These are phyloP conservation scores for Pichia scutulata DNA, from an alignment of 805 yeast species.

Conservation along the genomic window DNA sequence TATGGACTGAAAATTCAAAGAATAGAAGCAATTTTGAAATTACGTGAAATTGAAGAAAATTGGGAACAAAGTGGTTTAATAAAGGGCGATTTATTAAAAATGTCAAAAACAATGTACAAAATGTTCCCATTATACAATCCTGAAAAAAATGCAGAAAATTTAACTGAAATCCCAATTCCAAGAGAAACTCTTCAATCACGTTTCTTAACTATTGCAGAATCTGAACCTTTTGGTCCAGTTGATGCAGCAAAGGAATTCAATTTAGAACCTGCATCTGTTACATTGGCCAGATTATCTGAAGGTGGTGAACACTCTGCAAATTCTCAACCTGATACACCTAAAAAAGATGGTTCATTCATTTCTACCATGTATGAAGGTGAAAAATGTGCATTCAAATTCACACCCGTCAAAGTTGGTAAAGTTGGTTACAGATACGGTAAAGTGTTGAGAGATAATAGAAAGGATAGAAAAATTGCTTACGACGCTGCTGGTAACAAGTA, in stretches of 20 bases:
- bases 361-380: conserved; percentile 66
- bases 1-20: conserved; percentile 79
- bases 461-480: conserved; percentile 68
- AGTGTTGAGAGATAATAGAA: conserved; percentile 80
- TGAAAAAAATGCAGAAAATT: conserved; percentile 51
- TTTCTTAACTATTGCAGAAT: conserved; percentile 84
- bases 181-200: conserved; percentile 72
- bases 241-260: conserved; percentile 85
- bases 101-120: conserved; percentile 57
- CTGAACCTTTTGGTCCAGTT: conserved; percentile 91
- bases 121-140: conserved; percentile 73
- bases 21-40: conserved; percentile 76
- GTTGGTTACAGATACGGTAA: conserved; percentile 94
- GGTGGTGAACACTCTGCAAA: conserved; percentile 44
- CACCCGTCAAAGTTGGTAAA: conserved; percentile 68
- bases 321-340: conserved; percentile 20
- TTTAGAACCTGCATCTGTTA: conserved; percentile 80
- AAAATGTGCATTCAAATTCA: conserved; percentile 63
- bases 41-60: conserved; percentile 56
- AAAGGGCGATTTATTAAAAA: conserved; percentile 47
- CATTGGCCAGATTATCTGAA: conserved; percentile 61
- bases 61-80: conserved; percentile 50
- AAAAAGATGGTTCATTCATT: conserved; percentile 32
- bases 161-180: conserved; percentile 93
- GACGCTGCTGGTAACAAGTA: conserved; percentile 56